Conservation (phyloP, 371 early-diverging fungal species). For the Funneliformis caledonium region DNA sequence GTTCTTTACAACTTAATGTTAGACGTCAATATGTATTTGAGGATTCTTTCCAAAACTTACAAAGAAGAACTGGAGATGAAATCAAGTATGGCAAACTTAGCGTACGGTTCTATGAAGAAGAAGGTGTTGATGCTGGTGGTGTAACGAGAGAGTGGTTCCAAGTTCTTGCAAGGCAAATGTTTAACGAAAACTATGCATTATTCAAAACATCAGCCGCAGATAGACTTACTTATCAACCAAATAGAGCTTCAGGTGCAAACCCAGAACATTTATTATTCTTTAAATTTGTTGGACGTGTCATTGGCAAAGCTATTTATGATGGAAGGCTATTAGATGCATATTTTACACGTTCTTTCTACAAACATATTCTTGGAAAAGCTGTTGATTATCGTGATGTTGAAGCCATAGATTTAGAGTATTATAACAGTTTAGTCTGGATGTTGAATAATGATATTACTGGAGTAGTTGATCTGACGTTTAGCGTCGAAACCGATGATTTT, state of each 20-base stretch:
- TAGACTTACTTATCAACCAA: conserved; percentile 96
- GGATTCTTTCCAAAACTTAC: conserved; percentile 94
- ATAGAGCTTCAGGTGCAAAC: conserved; percentile 92
- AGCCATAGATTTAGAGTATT: conserved; percentile 96
- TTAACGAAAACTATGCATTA: conserved; percentile 98
- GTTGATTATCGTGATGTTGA: conserved; percentile 98
- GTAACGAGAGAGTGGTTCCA: conserved; percentile 99
- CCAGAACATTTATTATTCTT: conserved; percentile 97
- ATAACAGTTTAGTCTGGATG: conserved; percentile 98
- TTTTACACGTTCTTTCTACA: conserved; percentile 98
- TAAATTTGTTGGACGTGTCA: conserved; percentile 98
- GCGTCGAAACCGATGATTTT: conserved; percentile 93
- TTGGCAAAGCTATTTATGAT: conserved; percentile 98
- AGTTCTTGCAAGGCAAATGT: conserved; percentile 95
- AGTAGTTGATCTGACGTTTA: conserved; percentile 94
- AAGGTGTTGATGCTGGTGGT: conserved; percentile 99
- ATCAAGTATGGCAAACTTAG: conserved; percentile 92
- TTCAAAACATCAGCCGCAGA: conserved; percentile 97
- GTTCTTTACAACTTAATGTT: conserved; percentile 85
- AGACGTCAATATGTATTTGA: conserved; percentile 95
- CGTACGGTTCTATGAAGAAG: conserved; percentile 96
- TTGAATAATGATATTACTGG: conserved; percentile 96
- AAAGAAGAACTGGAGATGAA: conserved; percentile 88
- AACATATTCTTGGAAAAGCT: conserved; percentile 88
- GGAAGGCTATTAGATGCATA: conserved; percentile 94